A percentile compares a stretch with the other conserved stretches of the same genome.
Evolutionary conservation across 2,329 filamentous ascomycete species (phyloP).

Genomic region (Colletotrichum lindemuthianum): DNA sequence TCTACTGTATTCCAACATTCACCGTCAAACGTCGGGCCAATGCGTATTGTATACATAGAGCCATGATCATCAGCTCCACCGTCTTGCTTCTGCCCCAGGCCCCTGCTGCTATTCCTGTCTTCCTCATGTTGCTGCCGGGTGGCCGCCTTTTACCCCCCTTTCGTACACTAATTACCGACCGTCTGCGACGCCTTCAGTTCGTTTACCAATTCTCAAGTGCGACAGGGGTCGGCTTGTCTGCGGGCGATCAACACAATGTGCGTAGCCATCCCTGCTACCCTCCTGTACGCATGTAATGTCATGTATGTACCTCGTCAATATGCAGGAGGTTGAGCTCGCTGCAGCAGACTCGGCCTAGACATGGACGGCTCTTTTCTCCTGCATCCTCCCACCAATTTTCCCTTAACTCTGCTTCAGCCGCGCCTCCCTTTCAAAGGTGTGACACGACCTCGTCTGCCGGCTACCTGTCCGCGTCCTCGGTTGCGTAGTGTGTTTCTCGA

Average conservation of each 20-base stretch:
- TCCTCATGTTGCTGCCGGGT: conserved; percentile 13
- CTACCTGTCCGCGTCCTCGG: conserved; percentile 18
- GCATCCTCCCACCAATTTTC: conserved; percentile 28
- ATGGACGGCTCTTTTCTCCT: conserved; percentile 26
- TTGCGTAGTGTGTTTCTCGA: conserved; percentile 22
- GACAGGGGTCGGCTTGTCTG: conserved; percentile 27
- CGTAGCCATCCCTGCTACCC: conserved; percentile 27
- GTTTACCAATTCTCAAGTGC: neutral
- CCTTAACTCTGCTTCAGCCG: conserved; percentile 30
- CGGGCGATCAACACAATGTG: conserved; percentile 24
- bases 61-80: conserved; percentile 21
- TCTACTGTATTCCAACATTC: too few species aligned
- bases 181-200: too few species aligned
- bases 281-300: conserved; percentile 21
- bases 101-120: conserved; percentile 32
- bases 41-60: neutral
- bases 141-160: conserved; percentile 6
- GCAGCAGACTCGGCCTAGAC: conserved; percentile 32
- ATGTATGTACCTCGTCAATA: conserved; percentile 18
- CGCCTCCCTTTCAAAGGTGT: conserved; percentile 23
- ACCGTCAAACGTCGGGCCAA: too few species aligned
- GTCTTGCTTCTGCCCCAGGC: conserved; percentile 9
- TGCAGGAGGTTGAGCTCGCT: conserved; percentile 35
- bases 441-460: conserved; percentile 34
- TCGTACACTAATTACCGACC: neutral